Conservation (phyloP, 2,329 filamentous ascomycete species). For the Colletotrichum lupini region DNA sequence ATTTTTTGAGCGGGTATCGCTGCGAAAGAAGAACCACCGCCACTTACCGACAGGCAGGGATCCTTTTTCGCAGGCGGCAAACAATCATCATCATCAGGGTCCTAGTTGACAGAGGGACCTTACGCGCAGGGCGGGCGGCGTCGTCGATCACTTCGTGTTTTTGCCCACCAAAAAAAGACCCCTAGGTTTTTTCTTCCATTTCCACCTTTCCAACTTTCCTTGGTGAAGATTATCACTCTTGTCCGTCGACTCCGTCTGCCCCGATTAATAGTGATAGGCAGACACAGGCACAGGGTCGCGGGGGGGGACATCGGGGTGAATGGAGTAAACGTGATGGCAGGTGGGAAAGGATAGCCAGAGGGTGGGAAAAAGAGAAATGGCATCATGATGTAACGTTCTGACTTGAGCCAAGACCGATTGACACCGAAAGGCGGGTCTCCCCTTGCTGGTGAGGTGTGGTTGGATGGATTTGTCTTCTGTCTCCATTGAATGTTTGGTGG, state of each 20-base stretch:
- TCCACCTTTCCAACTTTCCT: background rate
- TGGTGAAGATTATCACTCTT: background rate
- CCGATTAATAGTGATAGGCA: background rate
- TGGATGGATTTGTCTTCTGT: background rate
- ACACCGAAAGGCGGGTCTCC: background rate
- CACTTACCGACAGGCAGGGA: background rate
- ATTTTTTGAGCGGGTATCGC: background rate
- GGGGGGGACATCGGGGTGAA: background rate
- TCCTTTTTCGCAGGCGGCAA: background rate
- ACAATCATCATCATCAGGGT: background rate
- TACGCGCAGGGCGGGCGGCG: background rate
- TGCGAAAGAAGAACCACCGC: background rate
- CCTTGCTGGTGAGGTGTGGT: background rate
- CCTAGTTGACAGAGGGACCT: background rate
- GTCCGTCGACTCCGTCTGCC: background rate
- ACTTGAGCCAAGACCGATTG: conserved; percentile 23
- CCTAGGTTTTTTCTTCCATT: background rate
- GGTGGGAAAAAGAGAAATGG: conserved; percentile 6
- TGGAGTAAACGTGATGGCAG: background rate
- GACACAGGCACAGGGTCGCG: background rate
- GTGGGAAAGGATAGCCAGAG: background rate
- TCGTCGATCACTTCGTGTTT: conserved; percentile 15
- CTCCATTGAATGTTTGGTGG: background rate
- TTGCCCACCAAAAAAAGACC: background rate
- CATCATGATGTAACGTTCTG: conserved; percentile 35